phyloP scores from a whole-genome alignment of 1,284 basidiomycete genomes.

The Vanrija humicola region DNA sequence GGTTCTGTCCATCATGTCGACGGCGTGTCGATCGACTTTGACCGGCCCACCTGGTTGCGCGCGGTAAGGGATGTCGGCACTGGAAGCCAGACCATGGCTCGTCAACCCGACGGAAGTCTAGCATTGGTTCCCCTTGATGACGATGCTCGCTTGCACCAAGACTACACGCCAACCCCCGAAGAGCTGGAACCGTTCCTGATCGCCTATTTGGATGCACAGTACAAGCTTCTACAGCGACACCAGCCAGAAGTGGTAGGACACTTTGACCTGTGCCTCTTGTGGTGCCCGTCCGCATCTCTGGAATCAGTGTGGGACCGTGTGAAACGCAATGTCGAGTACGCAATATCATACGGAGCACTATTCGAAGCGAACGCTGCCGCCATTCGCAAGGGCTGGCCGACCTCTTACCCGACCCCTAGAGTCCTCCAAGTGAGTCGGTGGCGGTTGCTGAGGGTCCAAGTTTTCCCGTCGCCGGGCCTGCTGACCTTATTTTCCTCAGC shows the following conservation, averaged over 20 bases:
- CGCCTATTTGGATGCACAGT: slow-evolving; percentile 79
- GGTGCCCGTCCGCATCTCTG: slow-evolving; percentile 59
- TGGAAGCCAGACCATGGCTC: not conserved
- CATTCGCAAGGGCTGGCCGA: slow-evolving; percentile 83
- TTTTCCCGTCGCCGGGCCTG: not conserved
- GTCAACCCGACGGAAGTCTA: not conserved
- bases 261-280: slow-evolving; percentile 83
- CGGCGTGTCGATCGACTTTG: slow-evolving; percentile 89
- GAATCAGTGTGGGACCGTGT: slow-evolving; percentile 63
- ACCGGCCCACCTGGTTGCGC: slow-evolving; percentile 50
- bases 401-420: slow-evolving; percentile 76
- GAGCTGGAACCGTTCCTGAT: slow-evolving; percentile 53
- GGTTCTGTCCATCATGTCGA: slow-evolving; percentile 92
- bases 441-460: not conserved
- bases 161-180: slow-evolving; percentile 13
- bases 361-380: slow-evolving; percentile 94
- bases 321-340: slow-evolving; percentile 70
- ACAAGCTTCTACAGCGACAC: slow-evolving; percentile 62
- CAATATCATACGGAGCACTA: slow-evolving; percentile 76
- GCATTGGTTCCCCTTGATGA: slow-evolving; percentile 53
- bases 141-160: slow-evolving; percentile 2
- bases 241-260: slow-evolving; percentile 90
- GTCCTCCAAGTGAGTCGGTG: slow-evolving; percentile 61
- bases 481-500: slow-evolving; percentile 49
- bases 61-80: slow-evolving; percentile 15